A percentile compares a stretch with the other conserved stretches of the same genome.
Evolutionary conservation across 306 rosid species (phyloP).

Genomic region (Vigna nakashimae): DNA sequence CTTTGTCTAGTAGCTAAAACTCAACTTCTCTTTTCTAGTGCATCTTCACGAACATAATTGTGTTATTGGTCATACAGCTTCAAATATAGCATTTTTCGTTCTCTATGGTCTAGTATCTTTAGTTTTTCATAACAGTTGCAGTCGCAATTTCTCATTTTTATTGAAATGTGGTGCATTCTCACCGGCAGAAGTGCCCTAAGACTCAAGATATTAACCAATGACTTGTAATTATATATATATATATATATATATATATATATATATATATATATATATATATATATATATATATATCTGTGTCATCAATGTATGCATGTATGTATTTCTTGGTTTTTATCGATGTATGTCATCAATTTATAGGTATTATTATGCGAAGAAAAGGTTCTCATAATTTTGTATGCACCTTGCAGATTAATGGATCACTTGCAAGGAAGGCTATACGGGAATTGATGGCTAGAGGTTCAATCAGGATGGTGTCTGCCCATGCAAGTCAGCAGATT

Average conservation of each 20-base stretch:
- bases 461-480: conserved; percentile 69
- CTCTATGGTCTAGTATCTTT: background rate
- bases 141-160: background rate
- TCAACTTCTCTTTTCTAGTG: background rate
- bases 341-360: background rate
- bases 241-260: background rate
- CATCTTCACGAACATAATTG: background rate
- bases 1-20: background rate
- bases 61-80: background rate
- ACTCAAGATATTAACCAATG: background rate
- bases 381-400: conserved; percentile 2
- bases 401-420: conserved; percentile 63
- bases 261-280: background rate
- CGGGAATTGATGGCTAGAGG: conserved; percentile 78
- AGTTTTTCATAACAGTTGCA: background rate
- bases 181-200: background rate
- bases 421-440: conserved; percentile 79
- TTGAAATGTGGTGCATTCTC: background rate
- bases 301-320: background rate
- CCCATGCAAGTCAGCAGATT: conserved; percentile 79
- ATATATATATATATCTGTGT: background rate
- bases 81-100: background rate
- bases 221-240: background rate
- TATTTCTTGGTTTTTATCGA: background rate
- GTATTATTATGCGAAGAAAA: background rate